Base-by-base conservation (phyloP, 768 basidiomycete species). In the Phlebiopsis gigantea region DNA sequence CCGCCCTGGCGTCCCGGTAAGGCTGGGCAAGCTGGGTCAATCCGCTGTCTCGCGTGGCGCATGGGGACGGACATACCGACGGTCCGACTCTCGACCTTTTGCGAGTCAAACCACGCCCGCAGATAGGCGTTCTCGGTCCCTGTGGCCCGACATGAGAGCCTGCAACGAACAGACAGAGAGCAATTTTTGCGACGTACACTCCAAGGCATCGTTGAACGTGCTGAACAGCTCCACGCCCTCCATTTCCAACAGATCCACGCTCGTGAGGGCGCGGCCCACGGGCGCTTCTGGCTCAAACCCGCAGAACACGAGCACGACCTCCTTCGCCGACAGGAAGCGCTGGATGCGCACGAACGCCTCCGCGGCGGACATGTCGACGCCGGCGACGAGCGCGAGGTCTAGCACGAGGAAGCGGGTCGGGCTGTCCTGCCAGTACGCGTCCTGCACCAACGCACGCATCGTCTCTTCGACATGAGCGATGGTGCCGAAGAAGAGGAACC, bases 111-210 rank as follows among this genome's bases (percentile, higher is more conserved):
- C 88, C 88, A 90, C 7, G 88, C 85, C 53, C 80, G 81, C 59
- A 98, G 66, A 72, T 97, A 97, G 0, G 83, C 88, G 71, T 98
- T 98, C 73, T 98, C 94, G 0, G 92, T 95, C 94, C 94, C 90
- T 91, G 47, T 80, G 24, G 52, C 28, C 53, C 24, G 6, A 25
- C 50, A 54, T 50, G 44, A 54, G 39, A 2, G 17, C 17, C n/a
- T 21, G 34, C 12, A 43, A 59, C 41, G 61, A 30, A 30, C 25
- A 47, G 24, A 17, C 9, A 17, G 12, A 39, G 26, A 19, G 57
- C 21, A 22, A 76, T n/a, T n/a, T n/a, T n/a, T n/a, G n/a, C n/a
- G n/a, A n/a, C 88, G 68, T 65, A 90, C 90, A 96, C 71, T 98
- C 96, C 77, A 98, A 81, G 0, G 93, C 95, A 60, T 97, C 92